Percentiles rank a stretch among this genome's conserved stretches.
Evolutionary conservation across 2,329 filamentous ascomycete genomes (phyloP).

Genomic region (Aureobasidium sp.): DNA sequence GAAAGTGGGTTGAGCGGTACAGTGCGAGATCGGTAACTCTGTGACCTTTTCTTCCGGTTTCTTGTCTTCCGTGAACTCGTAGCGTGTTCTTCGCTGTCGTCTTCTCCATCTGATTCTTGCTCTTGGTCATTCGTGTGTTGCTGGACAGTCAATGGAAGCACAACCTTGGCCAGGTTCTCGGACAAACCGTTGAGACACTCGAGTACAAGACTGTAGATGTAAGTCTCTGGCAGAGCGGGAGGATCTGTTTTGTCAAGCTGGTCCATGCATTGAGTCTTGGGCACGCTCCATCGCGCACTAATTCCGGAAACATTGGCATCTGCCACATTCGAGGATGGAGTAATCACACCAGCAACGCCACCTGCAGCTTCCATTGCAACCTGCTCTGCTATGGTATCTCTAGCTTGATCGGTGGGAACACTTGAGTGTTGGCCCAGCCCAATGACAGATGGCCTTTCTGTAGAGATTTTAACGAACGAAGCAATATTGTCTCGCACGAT

Average conservation of each 20-base stretch:
- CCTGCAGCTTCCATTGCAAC: conserved; percentile 76
- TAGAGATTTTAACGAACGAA: conserved; percentile 83
- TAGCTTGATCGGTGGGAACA: conserved; percentile 58
- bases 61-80: conserved; percentile 27
- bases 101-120: conserved; percentile 34
- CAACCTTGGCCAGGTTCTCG: conserved; percentile 86
- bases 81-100: conserved; percentile 32
- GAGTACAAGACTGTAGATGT: conserved; percentile 82
- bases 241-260: conserved; percentile 88
- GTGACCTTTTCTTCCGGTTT: conserved; percentile 46
- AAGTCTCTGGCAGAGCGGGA: conserved; percentile 79
- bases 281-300: conserved; percentile 82
- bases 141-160: conserved; percentile 82
- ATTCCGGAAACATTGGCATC: conserved; percentile 66
- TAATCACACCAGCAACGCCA: conserved; percentile 80
- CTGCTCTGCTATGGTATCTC: conserved; percentile 62
- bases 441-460: conserved; percentile 82
- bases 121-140: conserved; percentile 22
- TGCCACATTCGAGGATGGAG: conserved; percentile 59
- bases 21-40: conserved; percentile 66
- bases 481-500: conserved; percentile 78
- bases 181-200: conserved; percentile 86
- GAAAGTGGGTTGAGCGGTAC: conserved; percentile 78
- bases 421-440: conserved; percentile 85
- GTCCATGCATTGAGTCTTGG: conserved; percentile 83